Conservation (phyloP, 2,329 filamentous ascomycete genomes). For the Drechslera avenae region DNA sequence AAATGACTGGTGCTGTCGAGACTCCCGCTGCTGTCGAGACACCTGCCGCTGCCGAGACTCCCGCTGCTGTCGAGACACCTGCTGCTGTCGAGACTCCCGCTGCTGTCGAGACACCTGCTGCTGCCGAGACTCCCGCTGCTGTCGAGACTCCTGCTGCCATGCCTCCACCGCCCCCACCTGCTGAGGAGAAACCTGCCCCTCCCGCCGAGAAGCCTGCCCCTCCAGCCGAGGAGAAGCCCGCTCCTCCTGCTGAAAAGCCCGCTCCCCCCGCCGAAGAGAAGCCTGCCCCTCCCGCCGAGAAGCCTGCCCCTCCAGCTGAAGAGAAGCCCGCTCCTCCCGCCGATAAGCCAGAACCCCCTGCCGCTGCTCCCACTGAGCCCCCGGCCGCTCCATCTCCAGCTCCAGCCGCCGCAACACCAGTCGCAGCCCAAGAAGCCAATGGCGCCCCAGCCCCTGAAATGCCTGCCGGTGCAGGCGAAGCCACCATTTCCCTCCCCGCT, state of each 20-base stretch:
- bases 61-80: neutral
- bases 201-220: neutral
- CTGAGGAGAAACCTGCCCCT: no score
- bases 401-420: neutral
- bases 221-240: neutral
- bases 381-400: no score
- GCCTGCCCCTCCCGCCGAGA: no score
- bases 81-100: neutral
- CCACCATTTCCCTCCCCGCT: conserved; percentile 10
- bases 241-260: no score
- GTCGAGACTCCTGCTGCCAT: no score
- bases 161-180: neutral
- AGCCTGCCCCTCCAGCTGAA: neutral
- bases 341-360: neutral
- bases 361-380: neutral
- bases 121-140: no score
- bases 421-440: neutral
- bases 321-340: neutral
- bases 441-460: neutral
- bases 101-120: neutral
- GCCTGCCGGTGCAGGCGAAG: conserved; percentile 2
- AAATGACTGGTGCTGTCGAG: neutral
- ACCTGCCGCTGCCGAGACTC: neutral
- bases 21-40: neutral
- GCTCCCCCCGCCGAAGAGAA: no score